phyloP scores from a whole-genome alignment of 1,139 yeast species.

The Suhomyces bokatorum region DNA sequence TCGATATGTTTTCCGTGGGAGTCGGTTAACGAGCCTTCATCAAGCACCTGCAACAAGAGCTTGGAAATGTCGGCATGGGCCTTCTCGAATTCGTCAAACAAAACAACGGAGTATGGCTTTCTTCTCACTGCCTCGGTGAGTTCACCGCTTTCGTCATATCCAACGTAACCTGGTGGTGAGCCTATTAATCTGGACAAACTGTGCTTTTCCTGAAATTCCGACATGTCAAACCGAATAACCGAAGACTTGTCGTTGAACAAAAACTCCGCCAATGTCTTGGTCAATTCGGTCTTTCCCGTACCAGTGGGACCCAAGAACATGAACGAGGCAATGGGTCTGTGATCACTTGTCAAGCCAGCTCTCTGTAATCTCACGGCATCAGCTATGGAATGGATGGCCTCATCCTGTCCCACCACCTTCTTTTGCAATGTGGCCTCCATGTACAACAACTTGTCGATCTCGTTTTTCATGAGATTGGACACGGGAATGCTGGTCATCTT shows the following conservation, averaged over 20 bases:
- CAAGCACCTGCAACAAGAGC: constrained; percentile 83
- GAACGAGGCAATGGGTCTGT: constrained; percentile 93
- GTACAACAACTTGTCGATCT: constrained; percentile 81
- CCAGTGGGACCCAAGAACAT: constrained; percentile 98
- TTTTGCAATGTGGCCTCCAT: constrained; percentile 80
- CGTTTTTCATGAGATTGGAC: constrained; percentile 89
- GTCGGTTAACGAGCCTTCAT: constrained; percentile 92
- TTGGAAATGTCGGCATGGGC: constrained; percentile 95
- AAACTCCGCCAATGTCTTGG: constrained; percentile 89
- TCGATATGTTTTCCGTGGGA: constrained; percentile 93
- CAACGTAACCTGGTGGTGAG: constrained; percentile 97
- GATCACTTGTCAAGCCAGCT: constrained; percentile 92
- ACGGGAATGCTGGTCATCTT: constrained; percentile 97
- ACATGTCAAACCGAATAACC: constrained; percentile 92
- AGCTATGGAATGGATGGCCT: constrained; percentile 83
- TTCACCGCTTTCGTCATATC: constrained; percentile 95
- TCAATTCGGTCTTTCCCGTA: constrained; percentile 94
- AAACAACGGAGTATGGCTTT: constrained; percentile 88
- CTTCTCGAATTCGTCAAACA: constrained; percentile 95
- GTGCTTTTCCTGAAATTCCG: constrained; percentile 95
- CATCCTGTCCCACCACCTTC: constrained; percentile 93
- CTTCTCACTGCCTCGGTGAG: constrained; percentile 93
- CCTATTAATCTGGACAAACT: constrained; percentile 88
- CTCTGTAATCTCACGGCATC: constrained; percentile 95
- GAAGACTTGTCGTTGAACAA: constrained; percentile 85